phyloP scores from a whole-genome alignment of 2,329 filamentous ascomycete genomes.

The Trichoderma sp. region DNA sequence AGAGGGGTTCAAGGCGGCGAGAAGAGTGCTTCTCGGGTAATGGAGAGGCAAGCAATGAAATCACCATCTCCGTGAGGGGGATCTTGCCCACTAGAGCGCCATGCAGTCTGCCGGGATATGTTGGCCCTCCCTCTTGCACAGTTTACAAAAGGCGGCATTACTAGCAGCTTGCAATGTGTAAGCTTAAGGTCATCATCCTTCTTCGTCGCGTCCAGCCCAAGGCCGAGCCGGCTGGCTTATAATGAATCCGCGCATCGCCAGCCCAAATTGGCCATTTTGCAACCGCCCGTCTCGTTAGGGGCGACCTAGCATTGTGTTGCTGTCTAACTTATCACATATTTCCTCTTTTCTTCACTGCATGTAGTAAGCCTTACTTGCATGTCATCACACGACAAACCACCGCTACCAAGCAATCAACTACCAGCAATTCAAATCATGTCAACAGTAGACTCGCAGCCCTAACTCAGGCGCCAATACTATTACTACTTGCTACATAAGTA shows the following conservation, averaged over 20 bases:
- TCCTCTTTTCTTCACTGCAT: not conserved
- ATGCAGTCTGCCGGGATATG: not conserved
- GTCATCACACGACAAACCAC: not conserved
- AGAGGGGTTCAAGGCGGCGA: not conserved
- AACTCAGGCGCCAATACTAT: not conserved
- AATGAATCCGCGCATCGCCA: not conserved
- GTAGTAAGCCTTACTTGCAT: not conserved
- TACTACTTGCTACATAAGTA: not conserved
- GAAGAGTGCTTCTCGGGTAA: not conserved
- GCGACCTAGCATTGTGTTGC: not conserved
- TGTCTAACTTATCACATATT: not conserved
- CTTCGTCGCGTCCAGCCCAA: not conserved
- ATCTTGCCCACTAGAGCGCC: not conserved
- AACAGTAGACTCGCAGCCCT: not conserved
- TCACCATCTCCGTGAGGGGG: not conserved
- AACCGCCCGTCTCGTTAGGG: not conserved
- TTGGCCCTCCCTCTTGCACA: not conserved
- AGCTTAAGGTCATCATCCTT: not conserved
- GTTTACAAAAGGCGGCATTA: not conserved
- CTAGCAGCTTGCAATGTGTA: not conserved
- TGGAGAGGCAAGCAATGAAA: not conserved
- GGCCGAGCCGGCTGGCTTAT: not conserved
- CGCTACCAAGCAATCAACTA: not conserved
- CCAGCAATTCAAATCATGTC: not conserved
- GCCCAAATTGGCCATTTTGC: not conserved